Base-by-base conservation (phyloP, 148 eudicot genomes). In the Drosera capensis region DNA sequence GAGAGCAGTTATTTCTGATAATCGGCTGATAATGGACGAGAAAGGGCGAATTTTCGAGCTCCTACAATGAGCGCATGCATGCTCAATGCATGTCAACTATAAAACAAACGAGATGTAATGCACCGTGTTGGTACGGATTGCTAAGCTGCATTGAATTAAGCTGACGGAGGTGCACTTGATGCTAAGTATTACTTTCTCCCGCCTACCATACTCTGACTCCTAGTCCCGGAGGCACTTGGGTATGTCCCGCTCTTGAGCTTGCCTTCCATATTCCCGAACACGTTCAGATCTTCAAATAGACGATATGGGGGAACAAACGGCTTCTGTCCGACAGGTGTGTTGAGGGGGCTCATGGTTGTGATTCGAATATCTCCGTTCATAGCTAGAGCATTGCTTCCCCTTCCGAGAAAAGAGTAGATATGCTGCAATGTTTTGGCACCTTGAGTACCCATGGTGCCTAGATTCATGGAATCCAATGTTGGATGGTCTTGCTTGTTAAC, bases 271-370 rank as follows among this genome's bases (percentile, higher is more conserved):
- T 28, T 28, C 6, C 31, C 31, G 4, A 88, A 67, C 19, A 84
- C 88, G 49, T 80, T 75, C 44, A 90, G 95, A 76, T 90, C 99
- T 56, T 90, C 99, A 55, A 90, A 90, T 49, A 90, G 63, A 52
- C 93, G 63, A 55, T 90, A 90, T 2, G 94, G 73, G 13, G 95
- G 97, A 49, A 88, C 47, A 45, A 66, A 88, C 3, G 56, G 67
- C 65, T 80, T 84, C 25, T 71, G 78, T 51, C 60, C 64, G 34
- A 49, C 45, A 17, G 75, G 52, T 17, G 59, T 23, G 18, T 50
- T 56, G 8, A 38, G 47, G 3, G 76, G 56, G 40, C 56, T 48
- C 30, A 69, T 48, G 35, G 15, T 57, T 57, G 38, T 14, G n/a
- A n/a, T n/a, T 16, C 20, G 62, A 31, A 62, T n/a, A 20, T 63